Evolutionary conservation across 1,284 basidiomycete genomes (phyloP).

Genomic region (Papiliotrema terrestris): DNA sequence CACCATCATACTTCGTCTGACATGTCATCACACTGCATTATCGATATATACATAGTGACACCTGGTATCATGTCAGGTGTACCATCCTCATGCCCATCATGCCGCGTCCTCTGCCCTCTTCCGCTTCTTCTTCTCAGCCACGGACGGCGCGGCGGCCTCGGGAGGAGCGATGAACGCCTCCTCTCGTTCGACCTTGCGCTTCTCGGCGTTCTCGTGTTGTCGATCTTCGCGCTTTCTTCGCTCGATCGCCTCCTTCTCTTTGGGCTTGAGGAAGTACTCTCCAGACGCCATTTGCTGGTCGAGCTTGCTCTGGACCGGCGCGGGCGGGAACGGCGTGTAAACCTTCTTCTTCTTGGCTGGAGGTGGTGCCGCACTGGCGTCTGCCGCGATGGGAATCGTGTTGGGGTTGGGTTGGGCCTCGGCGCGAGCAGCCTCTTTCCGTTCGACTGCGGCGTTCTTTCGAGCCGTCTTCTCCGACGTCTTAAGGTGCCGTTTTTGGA

Average conservation of each 20-base stretch:
- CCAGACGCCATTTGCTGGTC: constrained; percentile 93
- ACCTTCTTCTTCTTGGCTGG: constrained; percentile 69
- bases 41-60: not conserved
- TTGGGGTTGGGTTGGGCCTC: constrained; percentile 11
- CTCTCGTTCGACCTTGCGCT: constrained; percentile 70
- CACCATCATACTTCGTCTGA: constrained; percentile 45
- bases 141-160: constrained; percentile 65
- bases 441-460: constrained; percentile 64
- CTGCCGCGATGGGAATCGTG: constrained; percentile 14
- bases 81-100: not conserved
- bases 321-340: constrained; percentile 98
- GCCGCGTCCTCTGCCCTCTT: constrained; percentile 45
- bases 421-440: constrained; percentile 7
- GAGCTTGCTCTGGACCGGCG: constrained; percentile 90
- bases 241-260: constrained; percentile 48
- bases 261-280: constrained; percentile 94
- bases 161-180: constrained; percentile 77
- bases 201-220: constrained; percentile 70
- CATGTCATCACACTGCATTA: constrained; percentile 2
- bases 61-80: not conserved
- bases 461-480: constrained; percentile 86
- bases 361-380: constrained; percentile 5
- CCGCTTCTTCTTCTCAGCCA: constrained; percentile 69
- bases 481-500: constrained; percentile 87
- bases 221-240: constrained; percentile 49